Evolutionary conservation across 371 early-diverging fungal genomes (phyloP).

Genomic region (Mortierella sp.): DNA sequence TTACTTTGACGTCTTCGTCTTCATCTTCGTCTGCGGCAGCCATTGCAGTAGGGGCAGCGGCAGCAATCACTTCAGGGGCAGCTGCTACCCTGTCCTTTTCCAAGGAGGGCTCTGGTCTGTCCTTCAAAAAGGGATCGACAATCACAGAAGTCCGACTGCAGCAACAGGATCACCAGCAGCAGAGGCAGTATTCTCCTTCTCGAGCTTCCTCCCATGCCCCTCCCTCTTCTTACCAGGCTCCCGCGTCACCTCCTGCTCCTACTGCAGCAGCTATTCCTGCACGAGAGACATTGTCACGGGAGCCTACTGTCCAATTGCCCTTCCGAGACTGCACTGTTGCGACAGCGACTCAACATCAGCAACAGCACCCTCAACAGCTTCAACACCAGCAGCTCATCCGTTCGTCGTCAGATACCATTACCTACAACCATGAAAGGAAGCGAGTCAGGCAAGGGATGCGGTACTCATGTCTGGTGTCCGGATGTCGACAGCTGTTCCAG

Average conservation of each 20-base stretch:
- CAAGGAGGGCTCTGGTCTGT: neutral
- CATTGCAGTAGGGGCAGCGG: neutral
- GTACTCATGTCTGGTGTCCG: neutral
- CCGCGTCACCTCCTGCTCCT: neutral
- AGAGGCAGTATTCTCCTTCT: neutral
- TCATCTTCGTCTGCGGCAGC: neutral
- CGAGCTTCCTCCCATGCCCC: neutral
- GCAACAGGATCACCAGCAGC: neutral
- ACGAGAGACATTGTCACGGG: neutral
- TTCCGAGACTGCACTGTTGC: neutral
- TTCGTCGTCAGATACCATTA: neutral
- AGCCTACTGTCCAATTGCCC: neutral
- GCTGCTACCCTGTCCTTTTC: neutral
- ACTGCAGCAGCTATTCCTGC: neutral
- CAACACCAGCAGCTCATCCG: neutral
- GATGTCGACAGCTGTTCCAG: neutral
- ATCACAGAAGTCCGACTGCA: neutral
- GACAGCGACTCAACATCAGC: neutral
- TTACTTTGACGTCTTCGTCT: neutral
- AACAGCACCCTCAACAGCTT: too few relatives aligned
- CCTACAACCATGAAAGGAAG: neutral
- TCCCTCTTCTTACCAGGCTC: neutral
- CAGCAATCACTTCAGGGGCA: neutral
- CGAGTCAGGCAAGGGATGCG: slow-evolving; percentile 8
- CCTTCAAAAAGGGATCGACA: neutral